Conservation (phyloP, 2,329 filamentous ascomycete species). For the Scedosporium minutisporum region DNA sequence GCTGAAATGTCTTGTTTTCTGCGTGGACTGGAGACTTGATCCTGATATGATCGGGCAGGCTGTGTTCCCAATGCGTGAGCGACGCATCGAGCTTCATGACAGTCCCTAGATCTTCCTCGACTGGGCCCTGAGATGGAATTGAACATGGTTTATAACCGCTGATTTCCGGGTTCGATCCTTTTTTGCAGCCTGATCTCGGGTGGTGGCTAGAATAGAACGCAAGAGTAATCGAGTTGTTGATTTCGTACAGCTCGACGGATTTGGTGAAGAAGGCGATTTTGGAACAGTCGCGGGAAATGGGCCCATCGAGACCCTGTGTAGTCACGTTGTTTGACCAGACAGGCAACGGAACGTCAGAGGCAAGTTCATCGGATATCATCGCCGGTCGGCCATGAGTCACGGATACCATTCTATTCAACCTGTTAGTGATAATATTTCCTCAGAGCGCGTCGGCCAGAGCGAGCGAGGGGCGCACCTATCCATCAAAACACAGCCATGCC, state of each 20-base stretch:
- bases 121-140: slow-evolving; percentile 5
- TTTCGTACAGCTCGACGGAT: slow-evolving; percentile 26
- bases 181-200: background rate
- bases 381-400: slow-evolving; percentile 25
- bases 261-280: slow-evolving; percentile 23
- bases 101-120: slow-evolving; percentile 19
- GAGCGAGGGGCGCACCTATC: slow-evolving; percentile 21
- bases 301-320: background rate
- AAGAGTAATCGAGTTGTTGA: slow-evolving; percentile 22
- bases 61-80: slow-evolving; percentile 21
- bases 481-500: slow-evolving; percentile 28
- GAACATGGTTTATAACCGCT: no score
- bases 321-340: background rate
- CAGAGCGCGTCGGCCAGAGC: background rate
- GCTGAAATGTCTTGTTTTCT: slow-evolving; percentile 16
- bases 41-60: slow-evolving; percentile 16
- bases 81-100: slow-evolving; percentile 22
- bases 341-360: slow-evolving; percentile 19
- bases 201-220: slow-evolving; percentile 16
- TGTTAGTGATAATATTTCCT: background rate
- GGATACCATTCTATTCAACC: slow-evolving; percentile 20
- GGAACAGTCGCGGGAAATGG: background rate
- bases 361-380: slow-evolving; percentile 21
- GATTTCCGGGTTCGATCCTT: slow-evolving; percentile 7
- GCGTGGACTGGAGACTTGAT: slow-evolving; percentile 9